These are phyloP conservation scores for Exsudoporus floridanus DNA, from an alignment of 1,284 basidiomycete genomes.

Conservation along the genomic window DNA sequence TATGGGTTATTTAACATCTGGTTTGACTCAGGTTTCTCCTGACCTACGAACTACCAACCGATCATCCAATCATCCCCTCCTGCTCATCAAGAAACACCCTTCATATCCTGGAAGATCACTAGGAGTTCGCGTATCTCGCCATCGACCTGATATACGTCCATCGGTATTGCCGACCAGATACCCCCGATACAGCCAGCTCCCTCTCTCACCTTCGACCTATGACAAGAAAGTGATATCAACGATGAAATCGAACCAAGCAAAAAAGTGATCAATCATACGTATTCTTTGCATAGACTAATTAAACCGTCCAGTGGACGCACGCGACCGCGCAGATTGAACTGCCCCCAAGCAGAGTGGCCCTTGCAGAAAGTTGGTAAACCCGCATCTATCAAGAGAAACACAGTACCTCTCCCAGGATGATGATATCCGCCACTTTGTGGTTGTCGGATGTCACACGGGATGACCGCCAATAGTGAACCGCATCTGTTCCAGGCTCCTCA, in stretches of 20 bases:
- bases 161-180: conserved; percentile 66
- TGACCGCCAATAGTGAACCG: conserved; percentile 43
- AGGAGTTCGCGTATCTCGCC: conserved; percentile 71
- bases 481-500: conserved; percentile 23
- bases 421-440: conserved; percentile 46
- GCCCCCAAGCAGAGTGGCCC: conserved; percentile 82
- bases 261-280: conserved; percentile 46
- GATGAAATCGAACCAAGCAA: conserved; percentile 1
- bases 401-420: conserved; percentile 67
- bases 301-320: conserved; percentile 71
- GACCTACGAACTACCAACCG: background rate
- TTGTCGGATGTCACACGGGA: background rate
- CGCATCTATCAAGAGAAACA: background rate
- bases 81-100: conserved; percentile 72
- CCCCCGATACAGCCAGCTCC: conserved; percentile 74
- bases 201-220: conserved; percentile 65
- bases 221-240: conserved; percentile 4
- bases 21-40: too few relatives aligned
- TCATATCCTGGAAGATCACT: conserved; percentile 61
- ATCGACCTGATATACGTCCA: conserved; percentile 67
- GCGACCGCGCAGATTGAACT: conserved; percentile 68
- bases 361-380: conserved; percentile 29
- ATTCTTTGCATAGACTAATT: conserved; percentile 70
- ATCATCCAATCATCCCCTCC: conserved; percentile 45
- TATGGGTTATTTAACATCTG: background rate